Conservation (phyloP, 345 rosid genomes). For the Passiflora organensis region DNA sequence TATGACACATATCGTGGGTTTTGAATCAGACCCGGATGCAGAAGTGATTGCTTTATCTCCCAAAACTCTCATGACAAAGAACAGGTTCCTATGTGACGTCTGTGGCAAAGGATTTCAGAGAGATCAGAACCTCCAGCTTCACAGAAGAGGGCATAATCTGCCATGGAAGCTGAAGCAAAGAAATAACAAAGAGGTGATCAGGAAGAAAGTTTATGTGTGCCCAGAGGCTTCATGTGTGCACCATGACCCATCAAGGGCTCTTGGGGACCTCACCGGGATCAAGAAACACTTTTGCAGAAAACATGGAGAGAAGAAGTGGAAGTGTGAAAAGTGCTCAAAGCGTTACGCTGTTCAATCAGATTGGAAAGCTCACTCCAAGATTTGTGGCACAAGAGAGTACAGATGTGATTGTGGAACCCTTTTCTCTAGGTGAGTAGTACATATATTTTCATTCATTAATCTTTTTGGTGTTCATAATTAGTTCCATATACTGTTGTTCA, state of each 20-base stretch:
- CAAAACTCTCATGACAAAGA: constrained; percentile 38
- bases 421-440: constrained; percentile 45
- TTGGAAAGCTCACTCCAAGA: constrained; percentile 63
- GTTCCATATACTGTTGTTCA: too few relatives aligned
- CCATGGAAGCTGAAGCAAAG: constrained; percentile 68
- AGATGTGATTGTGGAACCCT: constrained; percentile 57
- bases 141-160: constrained; percentile 59
- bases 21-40: constrained; percentile 48
- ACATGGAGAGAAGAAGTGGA: constrained; percentile 68
- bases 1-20: neutral
- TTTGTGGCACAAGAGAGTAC: constrained; percentile 62
- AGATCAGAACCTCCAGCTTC: constrained; percentile 70
- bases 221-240: constrained; percentile 51
- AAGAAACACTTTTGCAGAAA: constrained; percentile 59
- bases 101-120: constrained; percentile 62
- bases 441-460: neutral
- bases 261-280: constrained; percentile 64
- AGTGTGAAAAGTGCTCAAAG: constrained; percentile 56
- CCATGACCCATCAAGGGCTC: constrained; percentile 57
- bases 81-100: constrained; percentile 57
- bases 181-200: constrained; percentile 35
- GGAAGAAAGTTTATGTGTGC: constrained; percentile 51
- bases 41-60: constrained; percentile 59
- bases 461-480: neutral
- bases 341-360: constrained; percentile 62